These are phyloP conservation scores for Coemansia sp. DNA, from an alignment of 192 early-diverging fungal genomes.

Conservation along the genomic window DNA sequence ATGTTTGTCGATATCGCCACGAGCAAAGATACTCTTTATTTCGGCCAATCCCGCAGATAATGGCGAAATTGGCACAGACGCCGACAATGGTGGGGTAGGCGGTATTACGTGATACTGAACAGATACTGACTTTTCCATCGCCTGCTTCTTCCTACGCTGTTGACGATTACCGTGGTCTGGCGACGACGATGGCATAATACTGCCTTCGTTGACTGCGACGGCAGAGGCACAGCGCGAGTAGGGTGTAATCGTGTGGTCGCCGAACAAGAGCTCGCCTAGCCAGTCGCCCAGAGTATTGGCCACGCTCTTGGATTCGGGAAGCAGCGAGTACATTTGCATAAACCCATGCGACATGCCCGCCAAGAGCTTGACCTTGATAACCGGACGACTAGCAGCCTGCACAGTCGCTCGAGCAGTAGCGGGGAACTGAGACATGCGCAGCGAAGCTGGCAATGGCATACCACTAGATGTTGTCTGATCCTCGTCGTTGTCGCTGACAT, in stretches of 20 bases:
- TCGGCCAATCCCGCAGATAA: background rate
- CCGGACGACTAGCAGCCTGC: background rate
- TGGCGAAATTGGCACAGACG: background rate
- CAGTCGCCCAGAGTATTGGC: slow-evolving; percentile 37
- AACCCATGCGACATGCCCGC: slow-evolving; percentile 57
- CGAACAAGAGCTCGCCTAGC: slow-evolving; percentile 40
- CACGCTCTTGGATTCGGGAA: slow-evolving; percentile 45
- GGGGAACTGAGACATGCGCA: slow-evolving; percentile 39
- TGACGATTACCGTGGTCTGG: background rate
- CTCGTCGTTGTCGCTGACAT: slow-evolving; percentile 49
- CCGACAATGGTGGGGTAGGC: background rate
- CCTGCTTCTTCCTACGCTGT: background rate
- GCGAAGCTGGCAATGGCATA: slow-evolving; percentile 13
- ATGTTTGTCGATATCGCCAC: slow-evolving; percentile 24
- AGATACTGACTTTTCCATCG: background rate
- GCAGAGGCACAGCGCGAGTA: slow-evolving; percentile 16
- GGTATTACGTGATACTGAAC: slow-evolving; percentile 1
- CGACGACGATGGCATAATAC: background rate
- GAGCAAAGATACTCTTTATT: slow-evolving; percentile 23
- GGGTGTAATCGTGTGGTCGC: slow-evolving; percentile 17
- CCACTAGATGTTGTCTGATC: background rate
- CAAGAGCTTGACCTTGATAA: slow-evolving; percentile 51
- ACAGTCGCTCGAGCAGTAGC: background rate
- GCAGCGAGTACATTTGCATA: slow-evolving; percentile 55
- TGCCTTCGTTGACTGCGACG: slow-evolving; percentile 7